Evolutionary conservation across 768 basidiomycete genomes (phyloP).

Genomic region (Lentinula detonsa): DNA sequence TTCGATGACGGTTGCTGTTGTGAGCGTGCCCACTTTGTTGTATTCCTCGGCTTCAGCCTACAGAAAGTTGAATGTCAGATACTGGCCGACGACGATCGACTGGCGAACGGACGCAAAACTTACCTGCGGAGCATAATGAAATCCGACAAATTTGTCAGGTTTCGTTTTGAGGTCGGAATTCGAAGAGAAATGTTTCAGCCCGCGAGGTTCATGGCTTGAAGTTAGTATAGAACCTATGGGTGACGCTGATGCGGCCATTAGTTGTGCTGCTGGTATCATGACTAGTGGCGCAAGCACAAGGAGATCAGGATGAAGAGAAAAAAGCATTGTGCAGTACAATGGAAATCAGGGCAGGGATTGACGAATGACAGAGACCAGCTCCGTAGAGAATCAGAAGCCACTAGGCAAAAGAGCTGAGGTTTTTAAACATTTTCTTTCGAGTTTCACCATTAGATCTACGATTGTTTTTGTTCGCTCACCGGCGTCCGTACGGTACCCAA

Average conservation of each 20-base stretch:
- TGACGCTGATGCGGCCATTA: background rate
- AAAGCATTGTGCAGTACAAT: background rate
- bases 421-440: too few species aligned
- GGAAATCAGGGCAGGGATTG: background rate
- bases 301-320: background rate
- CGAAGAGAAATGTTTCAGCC: too few species aligned
- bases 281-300: background rate
- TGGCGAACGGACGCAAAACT: background rate
- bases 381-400: background rate
- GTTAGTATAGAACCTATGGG: background rate
- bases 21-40: background rate
- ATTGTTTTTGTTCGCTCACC: too few species aligned
- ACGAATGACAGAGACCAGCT: background rate
- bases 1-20: background rate
- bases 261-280: background rate
- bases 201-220: background rate
- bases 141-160: background rate
- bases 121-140: background rate
- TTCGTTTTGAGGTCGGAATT: too few species aligned
- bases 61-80: background rate
- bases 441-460: too few species aligned
- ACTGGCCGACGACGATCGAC: too few species aligned
- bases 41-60: background rate
- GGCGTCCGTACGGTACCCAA: too few species aligned
- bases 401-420: too few species aligned